Conservation (phyloP, 2,329 filamentous ascomycete species). For the Sarocladium kiliense region DNA sequence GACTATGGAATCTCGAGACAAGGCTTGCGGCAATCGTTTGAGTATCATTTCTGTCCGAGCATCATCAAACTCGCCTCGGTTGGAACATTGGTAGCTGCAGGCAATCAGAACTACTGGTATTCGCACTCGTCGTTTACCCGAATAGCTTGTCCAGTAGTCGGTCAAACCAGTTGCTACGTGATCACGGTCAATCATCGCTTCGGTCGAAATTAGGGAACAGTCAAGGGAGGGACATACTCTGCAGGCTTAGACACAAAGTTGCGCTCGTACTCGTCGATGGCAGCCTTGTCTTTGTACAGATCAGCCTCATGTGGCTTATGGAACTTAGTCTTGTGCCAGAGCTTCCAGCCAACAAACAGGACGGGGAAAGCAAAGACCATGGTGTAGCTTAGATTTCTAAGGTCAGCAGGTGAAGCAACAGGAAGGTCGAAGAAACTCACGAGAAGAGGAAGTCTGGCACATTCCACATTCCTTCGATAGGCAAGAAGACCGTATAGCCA, state of each 20-base stretch:
- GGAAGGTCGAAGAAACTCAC: conserved; percentile 30
- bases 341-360: conserved; percentile 67
- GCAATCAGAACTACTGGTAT: no score
- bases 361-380: conserved; percentile 68
- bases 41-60: no score
- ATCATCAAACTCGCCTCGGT: no score
- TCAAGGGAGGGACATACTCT: conserved; percentile 34
- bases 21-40: not conserved
- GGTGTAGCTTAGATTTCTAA: conserved; percentile 60
- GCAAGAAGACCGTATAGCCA: conserved; percentile 72
- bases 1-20: not conserved
- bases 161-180: conserved; percentile 16
- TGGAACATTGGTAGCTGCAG: no score
- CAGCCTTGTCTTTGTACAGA: conserved; percentile 54
- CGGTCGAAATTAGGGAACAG: not conserved
- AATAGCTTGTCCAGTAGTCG: conserved; percentile 15
- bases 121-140: conserved; percentile 8
- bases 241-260: conserved; percentile 51
- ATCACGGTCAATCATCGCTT: no score
- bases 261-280: conserved; percentile 63
- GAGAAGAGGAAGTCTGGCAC: conserved; percentile 69
- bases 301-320: conserved; percentile 56
- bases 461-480: conserved; percentile 54
- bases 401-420: no score
- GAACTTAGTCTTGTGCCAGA: conserved; percentile 58